A percentile compares a stretch with the other conserved stretches of the same genome.
These are phyloP conservation scores for Amanita fuliginea DNA, from an alignment of 768 basidiomycete species.

Conservation along the genomic window DNA sequence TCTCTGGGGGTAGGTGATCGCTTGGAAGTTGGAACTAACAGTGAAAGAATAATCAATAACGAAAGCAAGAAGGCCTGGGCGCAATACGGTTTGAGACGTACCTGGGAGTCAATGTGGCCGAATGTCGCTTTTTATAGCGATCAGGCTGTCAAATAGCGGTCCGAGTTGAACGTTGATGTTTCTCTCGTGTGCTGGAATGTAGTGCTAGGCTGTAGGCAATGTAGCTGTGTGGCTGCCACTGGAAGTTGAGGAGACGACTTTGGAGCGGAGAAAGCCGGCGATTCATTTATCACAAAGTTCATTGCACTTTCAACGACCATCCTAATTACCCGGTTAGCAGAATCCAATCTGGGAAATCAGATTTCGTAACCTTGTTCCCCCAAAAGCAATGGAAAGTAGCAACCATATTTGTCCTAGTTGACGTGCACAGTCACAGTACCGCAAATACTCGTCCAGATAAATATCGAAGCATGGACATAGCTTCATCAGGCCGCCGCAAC, in stretches of 20 bases:
- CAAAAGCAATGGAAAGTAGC: neutral
- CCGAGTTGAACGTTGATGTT: neutral
- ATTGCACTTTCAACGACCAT: neutral
- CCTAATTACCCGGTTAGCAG: neutral
- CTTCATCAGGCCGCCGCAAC: neutral
- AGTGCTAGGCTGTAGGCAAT: neutral
- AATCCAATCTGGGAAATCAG: no score
- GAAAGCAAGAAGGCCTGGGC: neutral
- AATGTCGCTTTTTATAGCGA: neutral
- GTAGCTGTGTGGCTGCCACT: neutral
- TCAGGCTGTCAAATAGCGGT: neutral
- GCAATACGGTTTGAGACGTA: neutral
- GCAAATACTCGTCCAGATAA: neutral
- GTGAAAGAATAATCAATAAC: neutral
- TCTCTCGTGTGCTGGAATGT: neutral
- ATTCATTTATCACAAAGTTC: neutral
- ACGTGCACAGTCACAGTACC: neutral
- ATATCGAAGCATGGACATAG: neutral
- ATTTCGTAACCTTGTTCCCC: neutral
- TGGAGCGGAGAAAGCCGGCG: neutral
- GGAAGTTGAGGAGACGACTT: neutral
- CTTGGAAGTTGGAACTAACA: neutral
- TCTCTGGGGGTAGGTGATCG: no score
- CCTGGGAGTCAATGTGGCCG: neutral
- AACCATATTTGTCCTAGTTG: conserved; percentile 1